Conservation (phyloP, 208 protist species). For the Leishmania turanica region DNA sequence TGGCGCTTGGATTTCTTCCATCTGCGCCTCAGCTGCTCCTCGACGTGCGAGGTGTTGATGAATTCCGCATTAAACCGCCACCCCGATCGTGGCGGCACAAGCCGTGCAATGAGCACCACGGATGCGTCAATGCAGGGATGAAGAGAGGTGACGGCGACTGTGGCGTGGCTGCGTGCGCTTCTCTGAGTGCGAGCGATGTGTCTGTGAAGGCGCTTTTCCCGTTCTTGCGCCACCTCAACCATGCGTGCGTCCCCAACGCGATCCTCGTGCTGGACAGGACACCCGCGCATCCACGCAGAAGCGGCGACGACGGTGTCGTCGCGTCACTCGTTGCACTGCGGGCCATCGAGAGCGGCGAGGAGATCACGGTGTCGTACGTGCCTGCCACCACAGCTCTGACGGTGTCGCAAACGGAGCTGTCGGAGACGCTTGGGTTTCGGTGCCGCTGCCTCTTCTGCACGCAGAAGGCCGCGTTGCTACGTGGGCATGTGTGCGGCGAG, state of each 20-base stretch:
- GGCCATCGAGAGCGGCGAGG: conserved; percentile 62
- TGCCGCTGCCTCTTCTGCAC: conserved; percentile 60
- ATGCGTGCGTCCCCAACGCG: conserved; percentile 67
- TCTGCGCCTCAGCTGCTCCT: conserved; percentile 1
- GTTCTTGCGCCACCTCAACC: conserved; percentile 52
- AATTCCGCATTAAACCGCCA: conserved; percentile 23
- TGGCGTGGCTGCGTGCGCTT: not conserved
- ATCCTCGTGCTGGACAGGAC: conserved; percentile 35
- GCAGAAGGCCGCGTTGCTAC: conserved; percentile 37
- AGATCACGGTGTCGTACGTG: conserved; percentile 74
- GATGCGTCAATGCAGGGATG: not conserved
- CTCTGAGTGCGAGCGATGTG: too few species aligned
- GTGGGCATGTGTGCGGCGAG: conserved; percentile 52
- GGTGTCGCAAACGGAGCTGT: conserved; percentile 25
- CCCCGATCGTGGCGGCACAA: not conserved
- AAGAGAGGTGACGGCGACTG: not conserved
- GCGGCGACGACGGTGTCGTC: not conserved
- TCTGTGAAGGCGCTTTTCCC: conserved; percentile 31
- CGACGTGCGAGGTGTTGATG: conserved; percentile 13
- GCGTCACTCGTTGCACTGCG: conserved; percentile 48
- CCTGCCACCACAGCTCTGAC: conserved; percentile 40
- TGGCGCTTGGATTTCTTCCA: not conserved
- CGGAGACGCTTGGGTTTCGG: conserved; percentile 34
- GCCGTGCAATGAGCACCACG: not conserved
- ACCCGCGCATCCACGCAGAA: not conserved